Base-by-base conservation (phyloP, 306 rosid species). In the Vigna trinervia region DNA sequence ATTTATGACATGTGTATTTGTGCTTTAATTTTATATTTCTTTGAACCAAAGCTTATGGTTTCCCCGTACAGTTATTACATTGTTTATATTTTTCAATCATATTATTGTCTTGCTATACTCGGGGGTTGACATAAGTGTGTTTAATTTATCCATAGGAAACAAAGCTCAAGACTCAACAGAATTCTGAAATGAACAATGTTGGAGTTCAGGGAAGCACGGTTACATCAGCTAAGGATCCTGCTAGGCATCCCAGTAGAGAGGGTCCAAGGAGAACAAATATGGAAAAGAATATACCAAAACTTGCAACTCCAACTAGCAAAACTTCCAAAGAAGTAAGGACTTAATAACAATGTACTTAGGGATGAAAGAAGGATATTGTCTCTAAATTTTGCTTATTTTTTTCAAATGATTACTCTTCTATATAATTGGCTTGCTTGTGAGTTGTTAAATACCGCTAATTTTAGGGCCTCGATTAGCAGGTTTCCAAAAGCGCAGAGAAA, bases 321-420 rank as follows among this genome's bases (percentile, higher is more conserved):
- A 80, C 81, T 20, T 47, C 89, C 32, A 89, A 83, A 82, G 87
- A 87, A 84, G 93, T 87, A 85, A 77, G 79, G 51, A 71, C 54
- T 74, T 69, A 74, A 71, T 30, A 17, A 11, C 54, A 12, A 60
- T 62, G 67, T 52, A 19, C 46, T 39, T 62, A 2, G 52, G 53
- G 43, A 74, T 48, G 48, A 59, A 22, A 17, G 71, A 68, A 53
- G 22, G 54, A 51, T 56, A 64, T 12, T 45, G 53, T 32, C 22
- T 61, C 23, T 14, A 32, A 15, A 15, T 32, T 60, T 62, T 12
- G 20, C 10, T 0, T 39, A 0, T 6, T 13, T 14, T 59, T 59
- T 28, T 38, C 11, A 1, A 28, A 50, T 66, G 19, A 26, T 78
- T 50, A 39, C 36, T 43, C 20, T 60, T 20, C 5, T 7, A 22